Evolutionary conservation across 1,284 basidiomycete genomes (phyloP).

Genomic region (Sanghuangporus weigelae): DNA sequence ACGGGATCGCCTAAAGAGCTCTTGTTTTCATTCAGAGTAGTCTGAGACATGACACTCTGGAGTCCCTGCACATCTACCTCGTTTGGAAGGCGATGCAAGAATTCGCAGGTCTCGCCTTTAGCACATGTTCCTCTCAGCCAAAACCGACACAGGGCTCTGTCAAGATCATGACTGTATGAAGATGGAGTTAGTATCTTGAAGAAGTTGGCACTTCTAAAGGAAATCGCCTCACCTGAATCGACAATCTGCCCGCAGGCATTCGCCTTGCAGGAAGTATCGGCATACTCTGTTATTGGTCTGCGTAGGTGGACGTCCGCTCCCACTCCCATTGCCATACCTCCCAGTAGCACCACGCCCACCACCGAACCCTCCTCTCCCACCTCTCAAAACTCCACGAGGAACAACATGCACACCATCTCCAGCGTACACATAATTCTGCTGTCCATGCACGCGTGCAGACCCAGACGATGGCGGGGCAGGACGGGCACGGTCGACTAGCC

Average conservation of each 20-base stretch:
- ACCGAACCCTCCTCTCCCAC: constrained; percentile 29
- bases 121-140: constrained; percentile 97
- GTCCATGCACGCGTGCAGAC: constrained; percentile 18
- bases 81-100: constrained; percentile 84
- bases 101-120: constrained; percentile 88
- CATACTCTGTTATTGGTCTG: constrained; percentile 77
- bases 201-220: not conserved
- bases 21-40: constrained; percentile 50
- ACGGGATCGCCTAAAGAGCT: constrained; percentile 33
- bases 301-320: constrained; percentile 50
- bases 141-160: constrained; percentile 92
- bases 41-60: constrained; percentile 64
- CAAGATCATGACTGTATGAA: constrained; percentile 72
- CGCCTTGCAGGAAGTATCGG: constrained; percentile 93
- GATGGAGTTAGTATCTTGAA: not conserved
- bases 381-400: constrained; percentile 43
- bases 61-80: constrained; percentile 66
- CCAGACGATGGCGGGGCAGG: constrained; percentile 26
- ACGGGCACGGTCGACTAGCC: constrained; percentile 74
- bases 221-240: constrained; percentile 76
- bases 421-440: constrained; percentile 39
- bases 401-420: constrained; percentile 56
- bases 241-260: constrained; percentile 94
- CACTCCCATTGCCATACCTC: constrained; percentile 49
- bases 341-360: constrained; percentile 33